Percentiles rank a stretch among this genome's conserved stretches.
Conservation (phyloP, 1,284 basidiomycete genomes). For the Ganoderma lingzhi region DNA sequence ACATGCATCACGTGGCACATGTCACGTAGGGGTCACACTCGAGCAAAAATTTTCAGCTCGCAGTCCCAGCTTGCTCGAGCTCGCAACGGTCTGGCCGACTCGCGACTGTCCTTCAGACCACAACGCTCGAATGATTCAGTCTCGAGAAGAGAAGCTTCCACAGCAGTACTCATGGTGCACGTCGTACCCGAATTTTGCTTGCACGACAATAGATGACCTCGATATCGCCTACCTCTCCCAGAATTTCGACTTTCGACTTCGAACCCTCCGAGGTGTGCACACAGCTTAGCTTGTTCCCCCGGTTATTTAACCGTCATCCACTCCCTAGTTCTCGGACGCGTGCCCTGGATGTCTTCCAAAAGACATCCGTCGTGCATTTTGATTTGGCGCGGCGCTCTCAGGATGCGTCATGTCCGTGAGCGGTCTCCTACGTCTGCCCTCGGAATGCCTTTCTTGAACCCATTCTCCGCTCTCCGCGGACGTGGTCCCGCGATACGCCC, state of each 20-base stretch:
- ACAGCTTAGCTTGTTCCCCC: neutral
- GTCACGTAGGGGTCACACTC: neutral
- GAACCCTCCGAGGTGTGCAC: neutral
- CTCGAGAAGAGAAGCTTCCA: neutral
- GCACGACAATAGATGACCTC: neutral
- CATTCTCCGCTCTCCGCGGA: conserved; percentile 5
- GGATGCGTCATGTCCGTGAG: conserved; percentile 7
- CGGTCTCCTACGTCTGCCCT: conserved; percentile 2
- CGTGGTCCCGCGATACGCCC: neutral
- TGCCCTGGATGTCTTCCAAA: neutral
- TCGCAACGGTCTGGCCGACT: neutral
- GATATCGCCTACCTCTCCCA: neutral
- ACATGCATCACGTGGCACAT: neutral
- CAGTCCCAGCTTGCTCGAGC: neutral
- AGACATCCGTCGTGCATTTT: neutral
- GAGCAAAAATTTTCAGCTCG: neutral
- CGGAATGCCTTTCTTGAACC: conserved; percentile 3
- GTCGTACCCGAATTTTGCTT: neutral
- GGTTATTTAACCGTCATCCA: conserved; percentile 4
- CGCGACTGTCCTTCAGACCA: neutral
- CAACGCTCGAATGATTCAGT: conserved; percentile 7
- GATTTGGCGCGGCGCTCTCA: neutral
- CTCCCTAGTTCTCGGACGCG: conserved; percentile 1
- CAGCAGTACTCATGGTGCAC: neutral
- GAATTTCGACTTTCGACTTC: neutral